These are phyloP conservation scores for Parsonsia alboflavescens DNA, from an alignment of 257 asterid species.

Conservation along the genomic window DNA sequence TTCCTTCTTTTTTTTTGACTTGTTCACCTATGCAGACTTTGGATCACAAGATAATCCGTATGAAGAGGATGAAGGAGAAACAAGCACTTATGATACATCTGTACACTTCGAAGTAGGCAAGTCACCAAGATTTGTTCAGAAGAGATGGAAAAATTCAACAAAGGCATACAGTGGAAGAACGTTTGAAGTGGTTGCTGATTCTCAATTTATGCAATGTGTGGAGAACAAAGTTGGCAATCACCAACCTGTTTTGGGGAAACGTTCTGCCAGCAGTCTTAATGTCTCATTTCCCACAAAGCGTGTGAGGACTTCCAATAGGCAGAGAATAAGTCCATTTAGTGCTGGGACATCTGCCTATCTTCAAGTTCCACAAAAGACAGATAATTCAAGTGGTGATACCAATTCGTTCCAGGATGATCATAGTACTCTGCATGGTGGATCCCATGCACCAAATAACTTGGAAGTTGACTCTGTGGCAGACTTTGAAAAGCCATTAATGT, in stretches of 20 bases:
- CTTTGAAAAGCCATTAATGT: conserved; percentile 61
- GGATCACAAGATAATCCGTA: conserved; percentile 53
- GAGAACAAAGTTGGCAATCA: conserved; percentile 51
- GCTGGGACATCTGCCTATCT: conserved; percentile 68
- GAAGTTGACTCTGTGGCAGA: conserved; percentile 76
- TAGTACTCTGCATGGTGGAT: conserved; percentile 68
- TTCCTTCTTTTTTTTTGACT: not conserved
- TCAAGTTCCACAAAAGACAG: conserved; percentile 68
- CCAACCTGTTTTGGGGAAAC: conserved; percentile 55
- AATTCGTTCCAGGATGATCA: conserved; percentile 93
- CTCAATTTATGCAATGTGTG: conserved; percentile 43
- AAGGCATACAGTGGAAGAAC: conserved; percentile 54
- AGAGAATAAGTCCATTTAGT: conserved; percentile 65
- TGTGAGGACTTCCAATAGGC: conserved; percentile 76
- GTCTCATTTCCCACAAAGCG: conserved; percentile 92
- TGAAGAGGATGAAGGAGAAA: conserved; percentile 81
- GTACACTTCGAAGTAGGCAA: conserved; percentile 48
- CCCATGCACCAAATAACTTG: conserved; percentile 45
- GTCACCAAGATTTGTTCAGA: conserved; percentile 55
- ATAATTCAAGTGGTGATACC: conserved; percentile 95
- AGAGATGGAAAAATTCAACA: conserved; percentile 50
- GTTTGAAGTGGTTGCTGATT: conserved; percentile 49
- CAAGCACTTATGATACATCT: conserved; percentile 51
- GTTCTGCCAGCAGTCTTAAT: conserved; percentile 69
- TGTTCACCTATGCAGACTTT: conserved; percentile 37